A percentile compares a stretch with the other conserved stretches of the same genome.
phyloP scores from a whole-genome alignment of 169 alveolate species.

The Plasmodium sp. region DNA sequence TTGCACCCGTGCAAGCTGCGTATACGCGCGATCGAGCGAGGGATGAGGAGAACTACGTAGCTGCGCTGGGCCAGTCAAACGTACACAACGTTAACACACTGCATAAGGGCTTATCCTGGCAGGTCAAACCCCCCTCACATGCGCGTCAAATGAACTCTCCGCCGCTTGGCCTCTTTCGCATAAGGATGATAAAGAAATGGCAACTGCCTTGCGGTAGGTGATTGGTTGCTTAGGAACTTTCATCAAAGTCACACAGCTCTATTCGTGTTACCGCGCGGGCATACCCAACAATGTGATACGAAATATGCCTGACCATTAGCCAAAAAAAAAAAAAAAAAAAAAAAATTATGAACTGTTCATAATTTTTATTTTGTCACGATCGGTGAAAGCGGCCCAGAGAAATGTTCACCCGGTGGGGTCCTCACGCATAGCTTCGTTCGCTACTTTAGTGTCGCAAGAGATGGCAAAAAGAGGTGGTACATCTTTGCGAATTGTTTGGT shows the following conservation, averaged over 20 bases:
- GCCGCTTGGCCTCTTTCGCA: background rate
- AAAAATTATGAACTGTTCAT: constrained; percentile 22
- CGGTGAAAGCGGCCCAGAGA: background rate
- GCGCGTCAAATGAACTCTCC: background rate
- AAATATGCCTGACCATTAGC: background rate
- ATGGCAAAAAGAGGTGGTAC: background rate
- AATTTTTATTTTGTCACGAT: constrained; percentile 11
- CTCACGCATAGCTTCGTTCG: background rate
- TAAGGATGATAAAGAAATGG: background rate
- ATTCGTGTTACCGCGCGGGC: background rate
- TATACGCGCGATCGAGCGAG: background rate
- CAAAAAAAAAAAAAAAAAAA: background rate
- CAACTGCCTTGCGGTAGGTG: background rate
- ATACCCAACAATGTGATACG: background rate
- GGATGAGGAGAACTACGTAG: background rate
- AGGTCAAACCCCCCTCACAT: background rate
- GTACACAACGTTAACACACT: background rate
- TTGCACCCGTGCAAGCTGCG: background rate
- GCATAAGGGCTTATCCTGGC: background rate
- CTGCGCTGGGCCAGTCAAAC: background rate
- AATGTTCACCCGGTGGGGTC: background rate
- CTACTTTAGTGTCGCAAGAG: background rate
- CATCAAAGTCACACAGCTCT: background rate
- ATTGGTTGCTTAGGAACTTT: background rate
- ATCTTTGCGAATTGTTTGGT: background rate